These are phyloP conservation scores for Phaeosphaeriaceae sp. DNA, from an alignment of 2,329 filamentous ascomycete species.

Conservation along the genomic window DNA sequence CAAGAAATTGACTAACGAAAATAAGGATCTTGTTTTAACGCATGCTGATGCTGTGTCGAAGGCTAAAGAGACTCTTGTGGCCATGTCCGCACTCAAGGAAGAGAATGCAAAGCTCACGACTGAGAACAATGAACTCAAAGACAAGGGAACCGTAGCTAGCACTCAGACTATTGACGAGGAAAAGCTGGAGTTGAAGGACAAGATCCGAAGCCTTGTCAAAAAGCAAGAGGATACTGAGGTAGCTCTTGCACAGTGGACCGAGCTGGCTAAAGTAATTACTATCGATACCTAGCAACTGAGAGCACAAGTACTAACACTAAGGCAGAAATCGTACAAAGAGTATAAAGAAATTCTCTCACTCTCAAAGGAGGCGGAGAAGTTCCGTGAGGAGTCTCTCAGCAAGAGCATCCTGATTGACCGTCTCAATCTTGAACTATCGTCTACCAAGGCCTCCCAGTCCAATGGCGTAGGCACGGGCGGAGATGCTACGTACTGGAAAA, in stretches of 20 bases:
- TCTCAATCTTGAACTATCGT: conserved; percentile 25
- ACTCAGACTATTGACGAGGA: conserved; percentile 1
- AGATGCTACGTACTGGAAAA: conserved; percentile 32
- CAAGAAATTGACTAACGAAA: conserved; percentile 20
- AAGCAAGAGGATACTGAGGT: conserved; percentile 16
- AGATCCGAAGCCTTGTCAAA: conserved; percentile 16
- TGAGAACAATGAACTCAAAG: conserved; percentile 8
- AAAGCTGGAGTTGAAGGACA: conserved; percentile 4
- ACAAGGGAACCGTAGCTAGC: background rate
- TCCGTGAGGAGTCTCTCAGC: conserved; percentile 15
- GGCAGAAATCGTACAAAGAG: conserved; percentile 32
- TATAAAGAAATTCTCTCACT: conserved; percentile 31
- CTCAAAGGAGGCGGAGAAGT: conserved; percentile 28
- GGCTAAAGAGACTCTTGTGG: conserved; percentile 1
- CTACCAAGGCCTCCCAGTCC: conserved; percentile 14
- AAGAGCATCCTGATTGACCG: conserved; percentile 23
- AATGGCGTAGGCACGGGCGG: conserved; percentile 12
- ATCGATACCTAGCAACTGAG: background rate
- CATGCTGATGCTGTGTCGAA: conserved; percentile 1
- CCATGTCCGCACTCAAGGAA: background rate
- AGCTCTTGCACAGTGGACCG: conserved; percentile 24
- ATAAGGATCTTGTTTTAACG: conserved; percentile 18
- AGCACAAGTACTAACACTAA: background rate
- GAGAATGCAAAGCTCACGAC: conserved; percentile 7
- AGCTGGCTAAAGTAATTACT: conserved; percentile 28